A percentile compares a stretch with the other conserved stretches of the same genome.
These are phyloP conservation scores for Scopulariopsis brevicaulis DNA, from an alignment of 2,329 filamentous ascomycete species.

Conservation along the genomic window DNA sequence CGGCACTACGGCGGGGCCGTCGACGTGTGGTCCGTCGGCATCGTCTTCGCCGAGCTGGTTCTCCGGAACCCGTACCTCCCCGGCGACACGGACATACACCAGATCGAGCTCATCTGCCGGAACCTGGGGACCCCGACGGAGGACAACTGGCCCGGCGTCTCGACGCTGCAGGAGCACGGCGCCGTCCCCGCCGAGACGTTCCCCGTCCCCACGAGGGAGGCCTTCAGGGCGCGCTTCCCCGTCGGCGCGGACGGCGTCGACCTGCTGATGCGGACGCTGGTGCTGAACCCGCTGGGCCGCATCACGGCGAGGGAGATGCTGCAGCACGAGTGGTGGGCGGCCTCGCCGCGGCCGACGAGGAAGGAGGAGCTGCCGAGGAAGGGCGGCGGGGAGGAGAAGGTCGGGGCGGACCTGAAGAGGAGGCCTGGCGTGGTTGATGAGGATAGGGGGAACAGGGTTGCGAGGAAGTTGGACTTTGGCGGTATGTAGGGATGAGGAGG, in stretches of 20 bases:
- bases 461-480: constrained; percentile 72
- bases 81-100: constrained; percentile 75
- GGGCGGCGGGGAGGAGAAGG: constrained; percentile 58
- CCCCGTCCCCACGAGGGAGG: constrained; percentile 53
- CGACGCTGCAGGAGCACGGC: constrained; percentile 61
- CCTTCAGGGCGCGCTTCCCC: constrained; percentile 68
- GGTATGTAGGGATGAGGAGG: background rate
- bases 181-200: constrained; percentile 53
- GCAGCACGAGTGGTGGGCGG: constrained; percentile 75
- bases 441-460: constrained; percentile 61
- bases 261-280: constrained; percentile 73
- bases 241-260: constrained; percentile 78
- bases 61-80: constrained; percentile 74
- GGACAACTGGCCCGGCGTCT: constrained; percentile 90
- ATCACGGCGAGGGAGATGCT: constrained; percentile 69
- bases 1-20: constrained; percentile 83
- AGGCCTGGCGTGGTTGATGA: constrained; percentile 29
- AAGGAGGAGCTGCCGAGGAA: constrained; percentile 76
- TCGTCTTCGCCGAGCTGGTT: constrained; percentile 86
- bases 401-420: constrained; percentile 73
- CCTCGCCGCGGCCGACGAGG: constrained; percentile 70
- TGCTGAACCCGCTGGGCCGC: constrained; percentile 76
- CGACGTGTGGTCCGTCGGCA: constrained; percentile 87
- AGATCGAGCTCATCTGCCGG: constrained; percentile 74
- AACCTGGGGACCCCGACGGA: constrained; percentile 85